Conservation (phyloP, 2,329 filamentous ascomycete genomes). For the Fusarium sp. region DNA sequence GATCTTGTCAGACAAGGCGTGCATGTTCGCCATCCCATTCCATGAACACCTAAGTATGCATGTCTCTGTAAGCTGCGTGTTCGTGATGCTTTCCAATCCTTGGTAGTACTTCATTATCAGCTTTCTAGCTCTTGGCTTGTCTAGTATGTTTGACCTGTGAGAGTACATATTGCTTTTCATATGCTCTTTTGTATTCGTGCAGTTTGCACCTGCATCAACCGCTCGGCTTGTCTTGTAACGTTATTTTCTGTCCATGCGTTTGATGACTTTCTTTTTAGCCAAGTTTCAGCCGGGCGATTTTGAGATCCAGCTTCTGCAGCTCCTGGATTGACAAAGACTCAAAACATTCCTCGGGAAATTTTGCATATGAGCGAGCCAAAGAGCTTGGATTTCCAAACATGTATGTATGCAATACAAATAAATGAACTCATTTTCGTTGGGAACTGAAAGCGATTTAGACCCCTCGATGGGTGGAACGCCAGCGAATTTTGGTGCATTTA, state of each 20-base stretch:
- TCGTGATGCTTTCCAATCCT: background rate
- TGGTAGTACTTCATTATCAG: background rate
- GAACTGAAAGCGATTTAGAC: too few species aligned
- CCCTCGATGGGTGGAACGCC: too few species aligned
- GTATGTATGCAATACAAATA: background rate
- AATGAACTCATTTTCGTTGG: background rate
- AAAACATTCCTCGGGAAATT: too few species aligned
- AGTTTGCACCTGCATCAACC: background rate
- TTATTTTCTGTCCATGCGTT: background rate
- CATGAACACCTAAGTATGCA: background rate
- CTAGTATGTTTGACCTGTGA: background rate
- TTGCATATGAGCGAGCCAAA: background rate
- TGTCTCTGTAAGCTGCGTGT: background rate
- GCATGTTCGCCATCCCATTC: background rate
- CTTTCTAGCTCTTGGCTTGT: background rate
- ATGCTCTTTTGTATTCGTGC: background rate
- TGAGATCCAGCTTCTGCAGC: background rate
- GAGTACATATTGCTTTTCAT: conserved; percentile 25
- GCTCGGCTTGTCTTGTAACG: background rate
- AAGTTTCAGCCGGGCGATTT: background rate
- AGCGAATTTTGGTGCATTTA: too few species aligned
- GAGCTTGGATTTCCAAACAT: background rate
- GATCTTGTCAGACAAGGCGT: background rate
- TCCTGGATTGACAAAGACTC: background rate
- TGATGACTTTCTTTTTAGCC: background rate